Evolutionary conservation across 306 rosid species (phyloP), one percentile per base, ranked within the genome.

Genomic region (Lagenaria siceraria): DNA sequence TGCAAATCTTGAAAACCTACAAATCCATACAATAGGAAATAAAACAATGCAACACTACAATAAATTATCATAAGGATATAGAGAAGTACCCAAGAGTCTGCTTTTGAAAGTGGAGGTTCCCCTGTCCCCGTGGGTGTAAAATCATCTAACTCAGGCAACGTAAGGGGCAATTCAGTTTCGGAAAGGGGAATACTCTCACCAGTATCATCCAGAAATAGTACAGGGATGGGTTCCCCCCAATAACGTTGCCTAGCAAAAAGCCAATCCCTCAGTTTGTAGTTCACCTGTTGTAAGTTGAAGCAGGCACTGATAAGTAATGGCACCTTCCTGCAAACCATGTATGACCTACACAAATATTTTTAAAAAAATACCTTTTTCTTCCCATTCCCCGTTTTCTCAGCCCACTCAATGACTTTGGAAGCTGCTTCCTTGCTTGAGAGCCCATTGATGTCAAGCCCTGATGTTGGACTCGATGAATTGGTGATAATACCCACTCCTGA

Each of bases 141-240:
- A 86, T 92, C 97, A 85, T 92, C 98, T 84, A 95, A 86, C 84
- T 95, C 97, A 66, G 98, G 97, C 65, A 95, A 89, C 63, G 85
- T 78, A 80, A 95, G 93, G 40, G 98, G 98, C 83, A 95, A 86
- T 60, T 92, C 98, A 36, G 86, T 84, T 85, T 92, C 97, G 54
- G 21, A 52, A 81, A 95, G 83, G 49, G 97, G 92, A 80, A 89
- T 83, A 79, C 87, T 81, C 83, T 95, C 96, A 79, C 85, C 89
- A 80, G 76, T 84, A 59, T 84, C 92, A 82, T 90, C 93, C 87
- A 88, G 81, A 81, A 92, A 92, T 85, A 92, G 81, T 40, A 95
- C 92, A 81, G 98, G 98, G 82, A 95, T 95, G 78, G 98, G 98
- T 79, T 95, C 98, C 27, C 98, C 98, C 98, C 98, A 95, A 85